Conservation (phyloP, 257 asterid genomes). For the Solanum virginianum region DNA sequence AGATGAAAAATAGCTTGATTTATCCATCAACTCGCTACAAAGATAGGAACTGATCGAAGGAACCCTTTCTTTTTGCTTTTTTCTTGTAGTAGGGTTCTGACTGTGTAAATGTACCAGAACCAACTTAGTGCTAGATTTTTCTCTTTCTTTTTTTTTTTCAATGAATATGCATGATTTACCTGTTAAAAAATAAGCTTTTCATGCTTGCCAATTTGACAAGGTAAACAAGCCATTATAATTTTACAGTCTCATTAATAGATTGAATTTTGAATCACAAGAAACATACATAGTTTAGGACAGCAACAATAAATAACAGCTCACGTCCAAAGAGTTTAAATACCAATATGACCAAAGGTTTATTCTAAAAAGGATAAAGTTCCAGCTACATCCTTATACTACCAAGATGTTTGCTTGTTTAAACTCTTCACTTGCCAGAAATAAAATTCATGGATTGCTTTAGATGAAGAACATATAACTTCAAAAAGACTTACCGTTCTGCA, state of each 20-base stretch:
- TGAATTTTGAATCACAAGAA: background rate
- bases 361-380: background rate
- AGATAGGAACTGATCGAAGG: background rate
- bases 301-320: background rate
- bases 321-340: background rate
- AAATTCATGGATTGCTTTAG: background rate
- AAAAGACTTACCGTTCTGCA: slow-evolving; percentile 65
- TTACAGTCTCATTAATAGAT: background rate
- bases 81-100: background rate
- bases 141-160: background rate
- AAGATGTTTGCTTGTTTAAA: background rate
- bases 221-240: background rate
- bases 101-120: background rate
- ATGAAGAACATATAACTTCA: background rate
- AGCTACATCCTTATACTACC: background rate
- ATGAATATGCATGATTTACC: background rate
- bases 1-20: background rate
- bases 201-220: background rate
- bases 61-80: background rate
- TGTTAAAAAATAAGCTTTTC: background rate
- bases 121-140: background rate
- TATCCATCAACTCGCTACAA: background rate
- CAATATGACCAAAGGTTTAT: background rate
- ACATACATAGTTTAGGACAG: background rate
- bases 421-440: background rate